Conservation (phyloP, 352 stramenopile genomes). For the Pythium grandisporangium region DNA sequence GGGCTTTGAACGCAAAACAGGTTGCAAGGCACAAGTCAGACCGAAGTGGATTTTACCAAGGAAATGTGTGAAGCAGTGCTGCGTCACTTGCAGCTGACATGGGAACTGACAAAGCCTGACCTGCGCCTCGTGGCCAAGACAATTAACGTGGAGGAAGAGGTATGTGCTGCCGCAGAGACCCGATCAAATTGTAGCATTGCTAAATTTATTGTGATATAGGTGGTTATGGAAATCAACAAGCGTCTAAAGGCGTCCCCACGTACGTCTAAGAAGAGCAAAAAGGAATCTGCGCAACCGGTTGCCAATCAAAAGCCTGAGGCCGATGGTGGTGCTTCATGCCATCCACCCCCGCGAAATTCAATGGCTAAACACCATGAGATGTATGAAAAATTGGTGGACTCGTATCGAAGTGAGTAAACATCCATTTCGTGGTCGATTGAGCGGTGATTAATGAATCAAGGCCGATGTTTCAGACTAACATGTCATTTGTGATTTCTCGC, state of each 20-base stretch:
- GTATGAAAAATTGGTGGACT: slow-evolving; percentile 57
- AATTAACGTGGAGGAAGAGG: slow-evolving; percentile 41
- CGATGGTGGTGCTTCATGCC: too few species aligned
- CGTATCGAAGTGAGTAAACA: slow-evolving; percentile 41
- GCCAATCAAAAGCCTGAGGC: too few species aligned
- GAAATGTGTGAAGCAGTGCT: slow-evolving; percentile 63
- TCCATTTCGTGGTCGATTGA: not conserved
- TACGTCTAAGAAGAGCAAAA: slow-evolving; percentile 7
- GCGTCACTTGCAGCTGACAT: slow-evolving; percentile 51
- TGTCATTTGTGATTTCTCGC: not conserved
- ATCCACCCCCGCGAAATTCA: too few species aligned
- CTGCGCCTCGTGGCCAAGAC: slow-evolving; percentile 49
- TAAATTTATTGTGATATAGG: slow-evolving; percentile 15
- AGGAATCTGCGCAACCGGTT: too few species aligned
- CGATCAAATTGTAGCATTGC: not conserved
- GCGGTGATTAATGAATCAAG: not conserved
- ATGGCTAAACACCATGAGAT: slow-evolving; percentile 32
- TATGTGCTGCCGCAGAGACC: not conserved
- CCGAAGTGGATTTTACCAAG: slow-evolving; percentile 69
- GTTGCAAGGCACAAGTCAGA: slow-evolving; percentile 47
- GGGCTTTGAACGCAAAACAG: too few species aligned
- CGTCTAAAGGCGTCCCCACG: slow-evolving; percentile 39
- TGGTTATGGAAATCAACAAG: slow-evolving; percentile 62
- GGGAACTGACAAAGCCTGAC: slow-evolving; percentile 50
- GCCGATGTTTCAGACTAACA: too few species aligned